Evolutionary conservation across 208 protist genomes (phyloP).

Genomic region (Crithidia fasciculata): DNA sequence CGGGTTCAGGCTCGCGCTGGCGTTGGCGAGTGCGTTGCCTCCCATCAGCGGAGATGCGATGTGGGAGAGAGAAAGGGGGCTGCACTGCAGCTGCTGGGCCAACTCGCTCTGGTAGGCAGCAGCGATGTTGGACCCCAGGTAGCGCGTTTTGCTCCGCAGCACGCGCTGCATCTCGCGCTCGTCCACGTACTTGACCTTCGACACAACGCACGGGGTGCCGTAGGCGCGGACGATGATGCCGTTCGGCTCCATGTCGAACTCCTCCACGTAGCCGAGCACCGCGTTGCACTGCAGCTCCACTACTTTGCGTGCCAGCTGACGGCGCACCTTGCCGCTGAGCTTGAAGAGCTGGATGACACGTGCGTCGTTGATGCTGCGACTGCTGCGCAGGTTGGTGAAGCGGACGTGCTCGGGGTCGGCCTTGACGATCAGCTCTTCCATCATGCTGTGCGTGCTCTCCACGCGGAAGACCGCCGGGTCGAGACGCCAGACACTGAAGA

Average conservation of each 20-base stretch:
- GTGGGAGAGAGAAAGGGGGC: neutral
- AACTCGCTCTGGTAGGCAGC: conserved; percentile 12
- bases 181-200: conserved; percentile 67
- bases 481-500: conserved; percentile 85
- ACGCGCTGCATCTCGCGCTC: conserved; percentile 36
- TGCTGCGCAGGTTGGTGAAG: conserved; percentile 85
- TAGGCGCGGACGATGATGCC: conserved; percentile 92
- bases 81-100: conserved; percentile 20
- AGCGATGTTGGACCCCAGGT: conserved; percentile 20
- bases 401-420: conserved; percentile 91
- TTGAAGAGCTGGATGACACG: conserved; percentile 89
- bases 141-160: conserved; percentile 19
- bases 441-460: conserved; percentile 82
- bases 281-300: conserved; percentile 91
- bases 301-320: conserved; percentile 89
- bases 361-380: conserved; percentile 80
- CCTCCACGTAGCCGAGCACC: conserved; percentile 88
- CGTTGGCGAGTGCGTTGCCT: neutral
- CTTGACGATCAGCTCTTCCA: conserved; percentile 92
- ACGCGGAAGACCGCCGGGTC: conserved; percentile 89
- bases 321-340: conserved; percentile 90
- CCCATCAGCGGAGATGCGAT: conserved; percentile 7
- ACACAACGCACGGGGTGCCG: conserved; percentile 91
- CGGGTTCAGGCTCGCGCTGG: neutral
- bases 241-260: conserved; percentile 90